A percentile compares a stretch with the other conserved stretches of the same genome.
phyloP scores from a whole-genome alignment of 345 rosid genomes.

The Cochlearia excelsa region DNA sequence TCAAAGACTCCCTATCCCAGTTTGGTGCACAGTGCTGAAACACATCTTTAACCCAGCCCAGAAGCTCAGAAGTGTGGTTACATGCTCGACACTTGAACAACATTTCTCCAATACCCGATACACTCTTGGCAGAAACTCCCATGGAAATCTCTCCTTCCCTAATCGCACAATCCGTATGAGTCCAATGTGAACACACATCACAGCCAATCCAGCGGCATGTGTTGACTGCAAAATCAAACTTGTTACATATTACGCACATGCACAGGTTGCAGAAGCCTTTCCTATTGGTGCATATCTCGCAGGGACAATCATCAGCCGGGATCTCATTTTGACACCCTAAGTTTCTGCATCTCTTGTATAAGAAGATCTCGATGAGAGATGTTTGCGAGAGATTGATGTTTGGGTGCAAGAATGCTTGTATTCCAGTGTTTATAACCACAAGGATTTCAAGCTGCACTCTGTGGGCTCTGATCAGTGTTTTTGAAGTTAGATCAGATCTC shows the following conservation, averaged over 20 bases:
- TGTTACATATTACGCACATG: slow-evolving; percentile 96
- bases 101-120: slow-evolving; percentile 75
- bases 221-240: slow-evolving; percentile 93
- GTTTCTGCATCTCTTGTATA: slow-evolving; percentile 89
- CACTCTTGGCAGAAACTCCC: slow-evolving; percentile 72
- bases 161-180: slow-evolving; percentile 96
- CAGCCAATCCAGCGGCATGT: slow-evolving; percentile 99
- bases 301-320: slow-evolving; percentile 88
- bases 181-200: slow-evolving; percentile 94
- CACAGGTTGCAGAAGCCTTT: slow-evolving; percentile 97
- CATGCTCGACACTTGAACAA: slow-evolving; percentile 85
- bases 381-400: slow-evolving; percentile 79
- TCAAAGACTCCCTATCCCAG: slow-evolving; percentile 83
- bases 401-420: slow-evolving; percentile 89
- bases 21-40: slow-evolving; percentile 91
- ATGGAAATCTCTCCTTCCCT: slow-evolving; percentile 77
- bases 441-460: slow-evolving; percentile 83
- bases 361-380: slow-evolving; percentile 80
- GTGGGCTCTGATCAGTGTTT: slow-evolving; percentile 77
- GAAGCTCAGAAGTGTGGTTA: slow-evolving; percentile 82
- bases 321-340: slow-evolving; percentile 81
- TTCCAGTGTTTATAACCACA: slow-evolving; percentile 83
- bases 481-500: slow-evolving; percentile 74
- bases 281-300: slow-evolving; percentile 71
- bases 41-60: slow-evolving; percentile 98